Evolutionary conservation across 2,329 filamentous ascomycete genomes (phyloP), one percentile per base, ranked within the genome.

Genomic region (Huntiella bhutanensis): DNA sequence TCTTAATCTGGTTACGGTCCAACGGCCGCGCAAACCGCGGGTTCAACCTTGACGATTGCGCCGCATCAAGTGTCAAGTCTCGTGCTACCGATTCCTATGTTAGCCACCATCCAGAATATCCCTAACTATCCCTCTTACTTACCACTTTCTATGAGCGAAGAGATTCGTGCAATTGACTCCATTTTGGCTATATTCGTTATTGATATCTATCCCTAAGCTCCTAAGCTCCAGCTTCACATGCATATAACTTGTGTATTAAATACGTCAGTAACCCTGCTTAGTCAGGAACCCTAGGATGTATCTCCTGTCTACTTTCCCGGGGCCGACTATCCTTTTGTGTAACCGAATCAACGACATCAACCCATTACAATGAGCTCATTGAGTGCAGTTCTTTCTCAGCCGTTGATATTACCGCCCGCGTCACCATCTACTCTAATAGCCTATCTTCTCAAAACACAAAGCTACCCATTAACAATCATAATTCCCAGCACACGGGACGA

Each of bases 141-240:
- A 93, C 88, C 86, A 64, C 82, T 91, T 69, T 96, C 91, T 62
- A 98, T 79, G 65, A 96, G 75, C 60, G 77, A 84, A 55, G 87
- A 93, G 63, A 98, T 92, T 58, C 83, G 76, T 53, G 88, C 86
- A 59, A 96, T 86, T 16, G 88, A 93, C 73, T 98, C 91, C 91
- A 98, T 98, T 48, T 50, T 37, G 34, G 12, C 33, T 16, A 13
- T 28, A 28, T 36, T 28, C 22, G 22, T 28, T 28, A 28, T 6
- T 28, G 22, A 28, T 28, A 28, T 28, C 22, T 28, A 28, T 28
- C 22, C 22, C 22, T 6, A 28, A 28, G 22, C 22, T 28, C 22
- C 22, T 3, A 28, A 28, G 22, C 22, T 28, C 8, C 3, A 28
- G 22, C 22, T 28, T 28, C 22, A 28, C 22, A 28, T 28, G 22